Evolutionary conservation across 179 eudicot genomes (phyloP), one percentile per base, ranked within the genome.

Genomic region (Beta macrorhiza): DNA sequence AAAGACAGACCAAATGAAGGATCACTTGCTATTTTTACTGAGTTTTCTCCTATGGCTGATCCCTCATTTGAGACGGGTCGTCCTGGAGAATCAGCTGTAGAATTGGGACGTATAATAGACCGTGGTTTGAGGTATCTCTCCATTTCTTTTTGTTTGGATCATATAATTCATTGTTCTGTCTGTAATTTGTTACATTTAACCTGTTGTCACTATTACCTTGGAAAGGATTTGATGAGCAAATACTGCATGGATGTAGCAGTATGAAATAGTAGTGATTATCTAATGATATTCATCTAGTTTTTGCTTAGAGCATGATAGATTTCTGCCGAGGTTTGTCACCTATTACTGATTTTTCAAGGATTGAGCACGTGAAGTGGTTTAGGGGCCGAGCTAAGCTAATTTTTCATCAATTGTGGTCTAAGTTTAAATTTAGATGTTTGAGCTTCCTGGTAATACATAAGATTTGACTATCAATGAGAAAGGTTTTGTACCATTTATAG

Each of bases 21-120:
- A 77, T 86, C 89, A 62, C 92, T 94, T 84, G 80, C 90, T 69
- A 89, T 94, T 45, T 93, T 73, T 72, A 94, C 97, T 0, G 97
- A 94, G 82, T 94, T 94, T 75, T 94, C 98, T 78, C 98, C 97
- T 19, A 91, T 93, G 98, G 97, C 97, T 75, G 97, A 93, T 84
- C 97, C 97, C 37, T 91, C 97, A 32, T 94, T 89, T 90, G 98
- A 94, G 81, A 80, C 86, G 17, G 97, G 97, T 52, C 91, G 94
- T 77, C 98, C 94, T 67, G 93, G 91, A 83, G 97, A 91, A 72
- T 83, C 88, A 78, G 90, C 97, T 70, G 90, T 94, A 19, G 98
- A 94, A 87, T 82, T 93, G 83, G 98, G 97, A 57, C 98, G 97
- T 29, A 88, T 94, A 64, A 80, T 94, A 80, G 98, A 94, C 84